Evolutionary conservation across 2,329 filamentous ascomycete genomes (phyloP).

Genomic region (Cladosporium sp.): DNA sequence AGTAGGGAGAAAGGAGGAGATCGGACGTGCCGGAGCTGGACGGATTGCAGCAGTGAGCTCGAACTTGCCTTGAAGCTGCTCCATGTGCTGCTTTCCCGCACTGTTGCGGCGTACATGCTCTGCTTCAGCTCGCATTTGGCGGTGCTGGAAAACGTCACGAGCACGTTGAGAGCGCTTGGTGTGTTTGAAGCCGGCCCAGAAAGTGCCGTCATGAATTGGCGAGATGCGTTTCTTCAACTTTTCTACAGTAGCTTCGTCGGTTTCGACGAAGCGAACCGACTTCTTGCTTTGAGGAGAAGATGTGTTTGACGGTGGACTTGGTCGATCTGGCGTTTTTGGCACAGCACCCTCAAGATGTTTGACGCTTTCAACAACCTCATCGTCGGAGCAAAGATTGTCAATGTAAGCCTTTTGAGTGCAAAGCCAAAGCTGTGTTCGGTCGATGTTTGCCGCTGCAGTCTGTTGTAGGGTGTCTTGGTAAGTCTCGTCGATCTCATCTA

Average conservation of each 20-base stretch:
- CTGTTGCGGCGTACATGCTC: constrained; percentile 79
- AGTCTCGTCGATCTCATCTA: constrained; percentile 57
- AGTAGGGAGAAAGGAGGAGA: constrained; percentile 40
- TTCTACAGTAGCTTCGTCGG: constrained; percentile 12
- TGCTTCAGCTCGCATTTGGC: constrained; percentile 80
- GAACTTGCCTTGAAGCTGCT: constrained; percentile 80
- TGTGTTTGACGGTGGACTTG: constrained; percentile 19
- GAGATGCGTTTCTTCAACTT: constrained; percentile 28
- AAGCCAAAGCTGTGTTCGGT: constrained; percentile 84
- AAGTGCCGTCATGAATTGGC: constrained; percentile 51
- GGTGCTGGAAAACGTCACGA: constrained; percentile 78
- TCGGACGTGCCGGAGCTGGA: constrained; percentile 39
- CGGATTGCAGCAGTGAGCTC: constrained; percentile 57
- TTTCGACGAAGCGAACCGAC: constrained; percentile 61
- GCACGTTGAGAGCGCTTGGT: constrained; percentile 58
- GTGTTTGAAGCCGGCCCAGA: constrained; percentile 68
- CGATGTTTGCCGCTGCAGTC: constrained; percentile 67
- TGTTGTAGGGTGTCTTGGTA: constrained; percentile 72
- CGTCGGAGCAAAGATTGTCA: constrained; percentile 28
- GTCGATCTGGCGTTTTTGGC: constrained; percentile 28
- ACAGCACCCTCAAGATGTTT: constrained; percentile 26
- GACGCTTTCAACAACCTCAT: constrained; percentile 27
- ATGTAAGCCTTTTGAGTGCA: constrained; percentile 71
- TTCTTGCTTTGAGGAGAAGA: constrained; percentile 56
- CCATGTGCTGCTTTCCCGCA: constrained; percentile 67